Evolutionary conservation across 2,329 filamentous ascomycete genomes (phyloP).

Genomic region (Cytospora piceae): DNA sequence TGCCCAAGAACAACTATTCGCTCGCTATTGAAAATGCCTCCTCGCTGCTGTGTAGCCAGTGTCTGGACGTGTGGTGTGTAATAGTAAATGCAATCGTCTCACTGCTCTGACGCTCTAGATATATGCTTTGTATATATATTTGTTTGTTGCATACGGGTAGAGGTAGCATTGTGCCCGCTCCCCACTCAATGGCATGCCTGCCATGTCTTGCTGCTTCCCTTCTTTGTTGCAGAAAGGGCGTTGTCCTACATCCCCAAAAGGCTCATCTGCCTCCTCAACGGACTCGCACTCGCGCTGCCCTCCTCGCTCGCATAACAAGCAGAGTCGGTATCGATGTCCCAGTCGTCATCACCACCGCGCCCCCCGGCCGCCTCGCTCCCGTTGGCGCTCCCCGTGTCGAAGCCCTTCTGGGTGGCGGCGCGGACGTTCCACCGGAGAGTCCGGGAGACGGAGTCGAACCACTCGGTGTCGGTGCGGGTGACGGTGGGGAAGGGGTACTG

Average conservation of each 20-base stretch:
- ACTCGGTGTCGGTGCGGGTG: constrained; percentile 84
- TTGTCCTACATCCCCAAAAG: constrained; percentile 61
- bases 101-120: background rate
- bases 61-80: constrained; percentile 14
- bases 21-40: constrained; percentile 6
- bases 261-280: constrained; percentile 74
- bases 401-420: constrained; percentile 89
- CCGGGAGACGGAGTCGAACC: constrained; percentile 94
- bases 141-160: background rate
- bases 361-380: constrained; percentile 45
- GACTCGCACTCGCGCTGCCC: constrained; percentile 68
- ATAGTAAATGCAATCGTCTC: constrained; percentile 20
- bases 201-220: background rate
- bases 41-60: constrained; percentile 21
- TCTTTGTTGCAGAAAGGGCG: background rate
- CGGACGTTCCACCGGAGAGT: constrained; percentile 95
- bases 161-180: background rate
- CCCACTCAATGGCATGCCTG: background rate
- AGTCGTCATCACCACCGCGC: constrained; percentile 66
- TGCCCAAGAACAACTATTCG: constrained; percentile 1
- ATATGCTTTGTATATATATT: background rate
- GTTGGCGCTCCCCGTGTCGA: constrained; percentile 57
- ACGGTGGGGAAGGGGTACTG: constrained; percentile 98
- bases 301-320: constrained; percentile 74
- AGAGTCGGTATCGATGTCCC: constrained; percentile 94